These are phyloP conservation scores for Clonostachys sp. DNA, from an alignment of 2,329 filamentous ascomycete genomes.

Conservation along the genomic window DNA sequence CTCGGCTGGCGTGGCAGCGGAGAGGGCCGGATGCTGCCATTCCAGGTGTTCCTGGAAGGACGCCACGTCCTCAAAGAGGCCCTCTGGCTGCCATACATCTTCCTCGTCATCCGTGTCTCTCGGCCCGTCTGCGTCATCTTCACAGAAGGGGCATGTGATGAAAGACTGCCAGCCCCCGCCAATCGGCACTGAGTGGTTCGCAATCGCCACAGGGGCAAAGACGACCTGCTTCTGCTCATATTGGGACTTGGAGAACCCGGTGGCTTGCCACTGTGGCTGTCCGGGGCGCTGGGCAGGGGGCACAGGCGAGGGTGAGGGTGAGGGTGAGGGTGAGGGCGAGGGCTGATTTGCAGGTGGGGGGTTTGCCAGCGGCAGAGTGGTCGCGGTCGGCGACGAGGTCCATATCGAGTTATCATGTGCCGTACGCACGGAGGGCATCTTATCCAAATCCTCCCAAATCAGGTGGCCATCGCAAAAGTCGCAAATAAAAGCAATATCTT, in stretches of 20 bases:
- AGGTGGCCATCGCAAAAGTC: slow-evolving; percentile 59
- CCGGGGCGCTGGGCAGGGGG: not conserved
- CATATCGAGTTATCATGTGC: slow-evolving; percentile 16
- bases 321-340: not conserved
- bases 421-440: slow-evolving; percentile 41
- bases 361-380: slow-evolving; percentile 9
- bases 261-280: slow-evolving; percentile 43
- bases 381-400: slow-evolving; percentile 6
- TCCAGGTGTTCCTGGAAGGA: slow-evolving; percentile 50
- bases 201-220: slow-evolving; percentile 52
- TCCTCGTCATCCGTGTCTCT: slow-evolving; percentile 44
- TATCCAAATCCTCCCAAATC: slow-evolving; percentile 51
- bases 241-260: slow-evolving; percentile 30
- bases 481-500: slow-evolving; percentile 53
- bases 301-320: no score
- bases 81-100: slow-evolving; percentile 39
- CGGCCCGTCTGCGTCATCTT: slow-evolving; percentile 39
- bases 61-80: slow-evolving; percentile 44
- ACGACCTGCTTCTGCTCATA: slow-evolving; percentile 44
- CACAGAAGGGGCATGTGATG: slow-evolving; percentile 52
- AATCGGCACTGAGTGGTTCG: slow-evolving; percentile 49
- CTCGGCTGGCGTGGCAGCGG: not conserved
- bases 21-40: slow-evolving; percentile 44
- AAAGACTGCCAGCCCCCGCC: slow-evolving; percentile 46
- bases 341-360: slow-evolving; percentile 12